These are phyloP conservation scores for Salvia splendens DNA, from an alignment of 257 asterid species.

Conservation along the genomic window DNA sequence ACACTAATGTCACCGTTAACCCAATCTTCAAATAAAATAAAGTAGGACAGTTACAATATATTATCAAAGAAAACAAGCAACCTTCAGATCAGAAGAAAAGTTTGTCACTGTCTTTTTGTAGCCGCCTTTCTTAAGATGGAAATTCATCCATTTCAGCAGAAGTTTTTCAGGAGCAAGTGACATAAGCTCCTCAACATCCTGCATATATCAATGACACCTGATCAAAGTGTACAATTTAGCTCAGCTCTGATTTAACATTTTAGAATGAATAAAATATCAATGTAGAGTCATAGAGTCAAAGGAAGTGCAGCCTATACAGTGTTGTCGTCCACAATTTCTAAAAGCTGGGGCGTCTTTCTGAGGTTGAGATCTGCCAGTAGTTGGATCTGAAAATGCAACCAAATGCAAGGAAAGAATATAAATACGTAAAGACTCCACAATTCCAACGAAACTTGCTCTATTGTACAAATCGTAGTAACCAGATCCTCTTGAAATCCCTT, in stretches of 20 bases:
- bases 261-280: slow-evolving; percentile 13
- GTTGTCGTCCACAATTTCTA: slow-evolving; percentile 94
- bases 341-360: slow-evolving; percentile 95
- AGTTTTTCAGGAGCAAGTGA: slow-evolving; percentile 98
- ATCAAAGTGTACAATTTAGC: slow-evolving; percentile 37
- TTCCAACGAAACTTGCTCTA: slow-evolving; percentile 24
- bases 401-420: slow-evolving; percentile 27
- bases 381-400: slow-evolving; percentile 68
- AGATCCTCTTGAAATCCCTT: neutral
- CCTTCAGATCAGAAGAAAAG: slow-evolving; percentile 94
- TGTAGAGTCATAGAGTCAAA: slow-evolving; percentile 25
- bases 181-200: slow-evolving; percentile 97
- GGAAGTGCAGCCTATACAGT: slow-evolving; percentile 44
- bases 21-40: slow-evolving; percentile 27
- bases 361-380: slow-evolving; percentile 97
- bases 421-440: slow-evolving; percentile 31
- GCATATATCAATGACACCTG: slow-evolving; percentile 42
- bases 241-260: slow-evolving; percentile 26
- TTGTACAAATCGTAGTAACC: slow-evolving; percentile 16
- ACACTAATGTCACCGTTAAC: slow-evolving; percentile 9
- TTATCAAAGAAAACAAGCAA: slow-evolving; percentile 33
- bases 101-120: slow-evolving; percentile 78
- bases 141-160: slow-evolving; percentile 94
- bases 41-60: slow-evolving; percentile 8
- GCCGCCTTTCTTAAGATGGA: slow-evolving; percentile 93